phyloP scores from a whole-genome alignment of 1,139 yeast species.

The Schwanniomyces etchellsii region DNA sequence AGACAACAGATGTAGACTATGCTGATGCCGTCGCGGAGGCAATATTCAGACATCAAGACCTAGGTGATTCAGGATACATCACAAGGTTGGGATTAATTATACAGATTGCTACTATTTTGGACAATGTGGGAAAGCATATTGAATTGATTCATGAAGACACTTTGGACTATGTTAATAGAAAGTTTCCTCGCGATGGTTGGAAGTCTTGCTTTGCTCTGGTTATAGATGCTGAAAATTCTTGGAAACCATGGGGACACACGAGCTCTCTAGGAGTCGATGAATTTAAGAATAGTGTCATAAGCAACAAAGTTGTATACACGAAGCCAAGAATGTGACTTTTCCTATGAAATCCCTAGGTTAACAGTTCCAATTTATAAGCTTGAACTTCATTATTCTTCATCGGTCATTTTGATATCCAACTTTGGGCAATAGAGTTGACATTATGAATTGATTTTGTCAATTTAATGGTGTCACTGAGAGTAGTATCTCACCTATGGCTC shows the following conservation, averaged over 20 bases:
- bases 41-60: slow-evolving; percentile 33
- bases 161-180: slow-evolving; percentile 21
- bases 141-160: slow-evolving; percentile 28
- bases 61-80: slow-evolving; percentile 29
- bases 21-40: slow-evolving; percentile 39
- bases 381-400: too few species aligned
- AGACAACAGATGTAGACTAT: slow-evolving; percentile 19
- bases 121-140: slow-evolving; percentile 29
- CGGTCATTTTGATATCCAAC: too few species aligned
- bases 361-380: too few species aligned
- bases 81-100: slow-evolving; percentile 32
- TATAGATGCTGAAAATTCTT: slow-evolving; percentile 26
- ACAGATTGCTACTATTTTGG: slow-evolving; percentile 32
- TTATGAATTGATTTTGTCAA: too few species aligned
- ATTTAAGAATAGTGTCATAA: slow-evolving; percentile 25
- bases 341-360: too few species aligned
- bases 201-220: slow-evolving; percentile 28
- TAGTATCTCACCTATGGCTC: too few species aligned
- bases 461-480: too few species aligned
- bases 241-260: slow-evolving; percentile 35
- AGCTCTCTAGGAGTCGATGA: slow-evolving; percentile 28
- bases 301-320: slow-evolving; percentile 19
- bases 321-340: slow-evolving; percentile 6
- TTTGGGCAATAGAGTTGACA: too few species aligned
- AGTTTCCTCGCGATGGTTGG: slow-evolving; percentile 29